These are phyloP conservation scores for Fusarium pininemorale DNA, from an alignment of 2,329 filamentous ascomycete genomes.

Conservation along the genomic window DNA sequence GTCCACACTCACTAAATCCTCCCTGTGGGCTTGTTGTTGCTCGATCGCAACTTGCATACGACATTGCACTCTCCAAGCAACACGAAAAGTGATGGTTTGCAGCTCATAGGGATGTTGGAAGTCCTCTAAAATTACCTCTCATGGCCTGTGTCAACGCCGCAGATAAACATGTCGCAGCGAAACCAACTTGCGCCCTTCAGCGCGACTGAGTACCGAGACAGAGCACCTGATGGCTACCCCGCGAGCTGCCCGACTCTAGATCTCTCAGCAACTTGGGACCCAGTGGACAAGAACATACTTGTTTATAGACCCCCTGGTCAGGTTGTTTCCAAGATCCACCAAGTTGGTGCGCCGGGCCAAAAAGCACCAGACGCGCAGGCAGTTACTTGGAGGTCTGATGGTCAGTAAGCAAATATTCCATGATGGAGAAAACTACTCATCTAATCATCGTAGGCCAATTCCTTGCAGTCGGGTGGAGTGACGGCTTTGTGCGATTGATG, in stretches of 20 bases:
- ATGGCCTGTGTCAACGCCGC: background rate
- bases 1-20: background rate
- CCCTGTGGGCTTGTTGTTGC: background rate
- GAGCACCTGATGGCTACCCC: conserved; percentile 66
- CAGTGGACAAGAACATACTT: conserved; percentile 72
- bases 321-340: conserved; percentile 62
- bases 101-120: background rate
- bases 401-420: conserved; percentile 51
- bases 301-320: conserved; percentile 85
- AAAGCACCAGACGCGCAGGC: conserved; percentile 56
- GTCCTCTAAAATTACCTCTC: background rate
- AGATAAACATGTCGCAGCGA: conserved; percentile 40
- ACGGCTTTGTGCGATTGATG: conserved; percentile 79
- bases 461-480: conserved; percentile 84
- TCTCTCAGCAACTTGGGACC: conserved; percentile 75
- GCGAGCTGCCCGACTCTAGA: conserved; percentile 87
- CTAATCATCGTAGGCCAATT: conserved; percentile 67
- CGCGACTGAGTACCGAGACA: conserved; percentile 66
- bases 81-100: background rate
- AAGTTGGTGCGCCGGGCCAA: conserved; percentile 52
- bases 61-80: background rate
- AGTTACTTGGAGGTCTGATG: conserved; percentile 74
- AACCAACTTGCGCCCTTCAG: conserved; percentile 59
- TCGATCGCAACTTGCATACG: conserved; percentile 17
- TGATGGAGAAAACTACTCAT: background rate